Evolutionary conservation across 1,284 basidiomycete genomes (phyloP).

Genomic region (Fomes fomentarius): DNA sequence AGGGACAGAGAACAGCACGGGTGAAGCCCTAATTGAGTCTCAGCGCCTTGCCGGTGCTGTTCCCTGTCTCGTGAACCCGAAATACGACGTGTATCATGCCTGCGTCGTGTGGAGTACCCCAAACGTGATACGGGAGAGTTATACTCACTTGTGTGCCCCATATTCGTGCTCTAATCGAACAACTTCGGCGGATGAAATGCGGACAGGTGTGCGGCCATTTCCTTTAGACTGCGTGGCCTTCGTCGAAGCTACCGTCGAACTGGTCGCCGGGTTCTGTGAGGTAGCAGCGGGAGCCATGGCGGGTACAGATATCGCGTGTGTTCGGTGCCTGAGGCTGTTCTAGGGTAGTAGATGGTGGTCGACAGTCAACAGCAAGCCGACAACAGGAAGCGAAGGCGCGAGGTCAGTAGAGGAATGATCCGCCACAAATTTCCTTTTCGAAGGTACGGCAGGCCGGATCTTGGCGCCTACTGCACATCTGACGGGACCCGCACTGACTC

Average conservation of each 20-base stretch:
- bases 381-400: background rate
- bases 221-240: constrained; percentile 15
- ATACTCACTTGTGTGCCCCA: constrained; percentile 86
- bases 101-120: constrained; percentile 9
- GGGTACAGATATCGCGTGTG: background rate
- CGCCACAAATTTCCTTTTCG: constrained; percentile 14
- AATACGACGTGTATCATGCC: background rate
- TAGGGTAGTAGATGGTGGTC: constrained; percentile 14
- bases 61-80: constrained; percentile 3
- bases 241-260: constrained; percentile 6
- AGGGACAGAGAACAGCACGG: constrained; percentile 8
- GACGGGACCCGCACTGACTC: background rate
- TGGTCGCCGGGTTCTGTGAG: constrained; percentile 4
- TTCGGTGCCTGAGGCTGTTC: background rate
- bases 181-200: constrained; percentile 63
- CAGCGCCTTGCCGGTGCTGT: constrained; percentile 9
- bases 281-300: constrained; percentile 22
- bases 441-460: constrained; percentile 17
- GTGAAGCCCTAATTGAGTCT: background rate
- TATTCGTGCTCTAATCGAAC: constrained; percentile 84
- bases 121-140: constrained; percentile 1
- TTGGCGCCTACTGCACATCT: constrained; percentile 15
- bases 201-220: constrained; percentile 24
- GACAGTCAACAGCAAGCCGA: constrained; percentile 11
- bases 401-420: constrained; percentile 4